Evolutionary conservation across 78 protist genomes (phyloP).

Genomic region (slime mould (Dictyostelium discoideum)): DNA sequence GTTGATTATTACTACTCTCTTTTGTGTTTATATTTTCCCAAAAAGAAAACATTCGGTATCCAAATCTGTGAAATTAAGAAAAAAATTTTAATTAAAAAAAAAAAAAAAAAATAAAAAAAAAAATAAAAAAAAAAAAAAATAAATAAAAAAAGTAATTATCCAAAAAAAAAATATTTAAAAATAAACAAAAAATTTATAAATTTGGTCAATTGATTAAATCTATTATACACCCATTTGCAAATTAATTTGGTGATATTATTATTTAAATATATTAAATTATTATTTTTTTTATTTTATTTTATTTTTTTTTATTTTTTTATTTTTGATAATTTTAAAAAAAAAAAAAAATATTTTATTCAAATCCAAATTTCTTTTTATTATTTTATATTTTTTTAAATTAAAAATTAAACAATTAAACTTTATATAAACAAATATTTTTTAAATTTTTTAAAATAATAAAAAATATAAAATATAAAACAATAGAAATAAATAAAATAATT

Average conservation of each 20-base stretch:
- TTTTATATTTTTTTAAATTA: no score
- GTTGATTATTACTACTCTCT: not conserved
- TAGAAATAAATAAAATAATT: no score
- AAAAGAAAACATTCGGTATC: slow-evolving; percentile 5
- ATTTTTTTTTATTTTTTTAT: not conserved
- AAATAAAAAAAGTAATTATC: not conserved
- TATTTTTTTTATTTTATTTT: not conserved
- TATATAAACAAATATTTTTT: no score
- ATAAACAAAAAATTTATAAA: not conserved
- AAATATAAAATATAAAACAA: not conserved
- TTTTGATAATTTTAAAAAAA: no score
- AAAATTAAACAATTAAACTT: not conserved
- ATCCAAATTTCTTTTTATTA: not conserved
- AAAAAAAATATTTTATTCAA: not conserved
- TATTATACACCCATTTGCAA: not conserved
- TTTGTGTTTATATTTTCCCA: not conserved
- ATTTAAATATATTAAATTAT: not conserved
- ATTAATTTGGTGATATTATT: not conserved
- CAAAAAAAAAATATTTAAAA: not conserved
- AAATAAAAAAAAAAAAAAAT: not conserved
- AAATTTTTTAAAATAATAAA: no score
- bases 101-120: not conserved
- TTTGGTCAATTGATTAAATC: not conserved
- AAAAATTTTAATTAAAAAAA: not conserved
- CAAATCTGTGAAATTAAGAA: not conserved